A percentile compares a stretch with the other conserved stretches of the same genome.
Evolutionary conservation across 768 basidiomycete species (phyloP).

Genomic region (Boletus tylopilopsis): DNA sequence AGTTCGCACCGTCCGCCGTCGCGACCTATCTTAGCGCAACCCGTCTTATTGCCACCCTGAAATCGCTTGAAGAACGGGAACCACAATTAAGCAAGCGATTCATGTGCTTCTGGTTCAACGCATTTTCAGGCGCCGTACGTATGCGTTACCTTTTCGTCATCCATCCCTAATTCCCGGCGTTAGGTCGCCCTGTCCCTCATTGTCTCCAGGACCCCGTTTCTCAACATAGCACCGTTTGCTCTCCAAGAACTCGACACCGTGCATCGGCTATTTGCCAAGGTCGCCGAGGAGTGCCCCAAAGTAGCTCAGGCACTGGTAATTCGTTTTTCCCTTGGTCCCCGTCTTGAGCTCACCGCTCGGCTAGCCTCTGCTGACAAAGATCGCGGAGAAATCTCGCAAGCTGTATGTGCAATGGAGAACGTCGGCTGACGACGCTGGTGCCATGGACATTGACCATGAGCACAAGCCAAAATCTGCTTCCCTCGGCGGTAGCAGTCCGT

Average conservation of each 20-base stretch:
- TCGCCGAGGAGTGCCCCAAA: constrained; percentile 55
- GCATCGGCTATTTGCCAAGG: constrained; percentile 53
- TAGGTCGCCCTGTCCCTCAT: constrained; percentile 65
- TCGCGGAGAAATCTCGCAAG: constrained; percentile 48
- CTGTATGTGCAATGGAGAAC: constrained; percentile 40
- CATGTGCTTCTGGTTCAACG: constrained; percentile 72
- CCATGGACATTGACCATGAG: constrained; percentile 28
- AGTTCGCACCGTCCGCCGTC: constrained; percentile 65
- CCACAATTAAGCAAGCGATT: constrained; percentile 61
- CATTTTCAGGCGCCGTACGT: constrained; percentile 68
- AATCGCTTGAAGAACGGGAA: constrained; percentile 53
- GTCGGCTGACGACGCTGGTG: constrained; percentile 11
- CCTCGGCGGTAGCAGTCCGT: constrained; percentile 10
- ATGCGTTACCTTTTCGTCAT: not conserved
- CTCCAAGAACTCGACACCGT: constrained; percentile 58
- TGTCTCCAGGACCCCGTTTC: constrained; percentile 57
- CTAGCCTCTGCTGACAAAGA: constrained; percentile 55
- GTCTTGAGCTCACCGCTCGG: constrained; percentile 8
- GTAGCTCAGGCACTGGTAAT: constrained; percentile 57
- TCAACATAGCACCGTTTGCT: constrained; percentile 55
- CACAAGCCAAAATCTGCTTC: constrained; percentile 1
- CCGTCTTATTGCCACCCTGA: constrained; percentile 54
- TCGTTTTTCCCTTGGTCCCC: not conserved
- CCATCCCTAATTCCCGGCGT: constrained; percentile 1
- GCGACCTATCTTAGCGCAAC: constrained; percentile 63